Percentiles rank a stretch among this genome's conserved stretches.
These are phyloP conservation scores for Tulasnella sp. DNA, from an alignment of 768 basidiomycete genomes.

Conservation along the genomic window DNA sequence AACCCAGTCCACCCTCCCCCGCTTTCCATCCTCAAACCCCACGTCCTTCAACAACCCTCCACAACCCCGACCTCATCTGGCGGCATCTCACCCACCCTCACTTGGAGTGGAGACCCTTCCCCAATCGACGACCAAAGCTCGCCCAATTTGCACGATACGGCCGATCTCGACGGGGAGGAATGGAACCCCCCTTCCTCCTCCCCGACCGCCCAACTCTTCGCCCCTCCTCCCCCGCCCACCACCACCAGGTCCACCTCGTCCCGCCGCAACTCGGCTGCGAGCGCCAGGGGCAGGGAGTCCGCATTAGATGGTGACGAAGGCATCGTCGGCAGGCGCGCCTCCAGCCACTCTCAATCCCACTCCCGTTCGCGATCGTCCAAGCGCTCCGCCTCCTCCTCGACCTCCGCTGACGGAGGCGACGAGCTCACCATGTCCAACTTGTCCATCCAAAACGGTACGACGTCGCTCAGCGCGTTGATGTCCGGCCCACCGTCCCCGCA, in stretches of 20 bases:
- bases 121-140: background rate
- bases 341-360: background rate
- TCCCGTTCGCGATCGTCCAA: slow-evolving; percentile 3
- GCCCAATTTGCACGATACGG: slow-evolving; percentile 3
- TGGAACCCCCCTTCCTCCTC: background rate
- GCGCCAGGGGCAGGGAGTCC: background rate
- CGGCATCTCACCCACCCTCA: slow-evolving; percentile 12
- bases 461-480: background rate
- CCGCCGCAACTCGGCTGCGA: background rate
- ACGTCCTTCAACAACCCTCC: slow-evolving; percentile 7
- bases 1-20: background rate
- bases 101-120: slow-evolving; percentile 12
- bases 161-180: slow-evolving; percentile 2
- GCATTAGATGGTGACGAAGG: background rate
- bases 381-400: slow-evolving; percentile 6
- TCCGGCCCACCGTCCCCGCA: background rate
- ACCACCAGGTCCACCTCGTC: background rate
- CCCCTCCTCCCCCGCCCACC: background rate
- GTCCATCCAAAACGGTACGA: background rate
- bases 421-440: slow-evolving; percentile 9
- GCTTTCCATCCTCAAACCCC: slow-evolving; percentile 6
- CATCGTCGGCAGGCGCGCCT: background rate
- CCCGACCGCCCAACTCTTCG: background rate
- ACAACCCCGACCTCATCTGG: slow-evolving; percentile 3
- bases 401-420: background rate